These are phyloP conservation scores for Solanum raphanifolium DNA, from an alignment of 257 asterid genomes.

Conservation along the genomic window DNA sequence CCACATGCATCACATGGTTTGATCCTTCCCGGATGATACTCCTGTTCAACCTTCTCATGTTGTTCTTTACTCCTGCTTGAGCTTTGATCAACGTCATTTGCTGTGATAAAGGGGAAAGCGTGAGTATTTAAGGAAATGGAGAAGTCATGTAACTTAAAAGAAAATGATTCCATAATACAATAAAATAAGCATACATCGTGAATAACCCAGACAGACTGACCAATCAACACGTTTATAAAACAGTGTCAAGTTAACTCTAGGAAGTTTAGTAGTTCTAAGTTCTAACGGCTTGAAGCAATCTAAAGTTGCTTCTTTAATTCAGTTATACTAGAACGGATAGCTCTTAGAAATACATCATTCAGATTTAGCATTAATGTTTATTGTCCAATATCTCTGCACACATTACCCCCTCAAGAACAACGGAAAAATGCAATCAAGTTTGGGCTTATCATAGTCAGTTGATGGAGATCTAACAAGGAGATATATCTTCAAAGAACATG, in stretches of 20 bases:
- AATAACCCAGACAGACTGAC: not conserved
- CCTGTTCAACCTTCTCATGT: conserved; percentile 74
- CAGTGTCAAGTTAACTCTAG: not conserved
- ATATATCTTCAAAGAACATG: not conserved
- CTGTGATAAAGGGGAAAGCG: conserved; percentile 23
- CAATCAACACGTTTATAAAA: not conserved
- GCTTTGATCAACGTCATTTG: conserved; percentile 92
- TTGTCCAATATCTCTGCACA: not conserved
- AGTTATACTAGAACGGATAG: not conserved
- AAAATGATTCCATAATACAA: not conserved
- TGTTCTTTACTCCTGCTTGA: conserved; percentile 95
- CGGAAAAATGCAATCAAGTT: not conserved
- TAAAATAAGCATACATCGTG: not conserved
- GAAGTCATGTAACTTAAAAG: not conserved
- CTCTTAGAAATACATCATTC: not conserved
- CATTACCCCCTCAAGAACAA: not conserved
- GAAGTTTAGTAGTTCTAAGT: not conserved
- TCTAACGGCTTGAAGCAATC: not conserved
- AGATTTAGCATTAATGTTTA: not conserved
- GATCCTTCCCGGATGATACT: conserved; percentile 87
- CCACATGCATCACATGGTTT: conserved; percentile 74
- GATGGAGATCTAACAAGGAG: not conserved
- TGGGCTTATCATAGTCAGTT: not conserved
- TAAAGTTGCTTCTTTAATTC: not conserved
- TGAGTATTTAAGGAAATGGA: not conserved